Percentiles rank a stretch among this genome's conserved stretches.
These are phyloP conservation scores for Phytophthora syringae DNA, from an alignment of 352 stramenopile genomes.

Conservation along the genomic window DNA sequence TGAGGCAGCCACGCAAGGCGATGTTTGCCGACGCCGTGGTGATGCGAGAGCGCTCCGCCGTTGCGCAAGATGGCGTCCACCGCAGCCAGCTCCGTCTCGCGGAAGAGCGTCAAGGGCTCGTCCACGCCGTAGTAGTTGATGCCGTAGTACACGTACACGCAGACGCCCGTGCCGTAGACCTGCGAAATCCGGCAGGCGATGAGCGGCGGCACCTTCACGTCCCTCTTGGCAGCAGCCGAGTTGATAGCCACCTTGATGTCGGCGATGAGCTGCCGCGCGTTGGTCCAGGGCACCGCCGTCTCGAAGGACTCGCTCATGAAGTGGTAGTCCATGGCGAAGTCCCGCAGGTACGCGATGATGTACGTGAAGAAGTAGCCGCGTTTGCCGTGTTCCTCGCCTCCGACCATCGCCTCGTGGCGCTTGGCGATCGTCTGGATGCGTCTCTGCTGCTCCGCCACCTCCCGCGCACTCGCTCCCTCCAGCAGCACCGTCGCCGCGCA, in stretches of 20 bases:
- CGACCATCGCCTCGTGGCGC: constrained; percentile 81
- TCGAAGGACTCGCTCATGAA: constrained; percentile 94
- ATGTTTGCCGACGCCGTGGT: constrained; percentile 96
- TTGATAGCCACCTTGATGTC: constrained; percentile 69
- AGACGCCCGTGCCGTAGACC: constrained; percentile 95
- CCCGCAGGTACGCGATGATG: constrained; percentile 94
- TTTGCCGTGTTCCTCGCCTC: constrained; percentile 86
- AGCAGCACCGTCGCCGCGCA: constrained; percentile 90
- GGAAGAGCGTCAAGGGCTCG: constrained; percentile 85
- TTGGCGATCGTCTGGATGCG: constrained; percentile 73
- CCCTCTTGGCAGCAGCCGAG: constrained; percentile 35
- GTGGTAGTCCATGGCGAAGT: constrained; percentile 94
- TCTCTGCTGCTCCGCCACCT: constrained; percentile 58
- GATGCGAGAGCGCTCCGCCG: constrained; percentile 93
- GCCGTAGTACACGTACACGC: constrained; percentile 97
- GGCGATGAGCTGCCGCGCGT: constrained; percentile 57
- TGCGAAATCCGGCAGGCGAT: constrained; percentile 94
- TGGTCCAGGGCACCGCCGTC: constrained; percentile 83
- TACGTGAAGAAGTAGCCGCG: constrained; percentile 95
- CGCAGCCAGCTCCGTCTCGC: constrained; percentile 71
- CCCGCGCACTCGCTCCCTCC: constrained; percentile 69
- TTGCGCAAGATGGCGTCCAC: constrained; percentile 90
- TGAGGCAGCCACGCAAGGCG: constrained; percentile 84
- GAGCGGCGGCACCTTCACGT: constrained; percentile 84
- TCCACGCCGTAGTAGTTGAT: constrained; percentile 91